Percentiles rank a stretch among this genome's conserved stretches.
Evolutionary conservation across 2,329 filamentous ascomycete species (phyloP).

Genomic region (Trichoderma brevicompactum): DNA sequence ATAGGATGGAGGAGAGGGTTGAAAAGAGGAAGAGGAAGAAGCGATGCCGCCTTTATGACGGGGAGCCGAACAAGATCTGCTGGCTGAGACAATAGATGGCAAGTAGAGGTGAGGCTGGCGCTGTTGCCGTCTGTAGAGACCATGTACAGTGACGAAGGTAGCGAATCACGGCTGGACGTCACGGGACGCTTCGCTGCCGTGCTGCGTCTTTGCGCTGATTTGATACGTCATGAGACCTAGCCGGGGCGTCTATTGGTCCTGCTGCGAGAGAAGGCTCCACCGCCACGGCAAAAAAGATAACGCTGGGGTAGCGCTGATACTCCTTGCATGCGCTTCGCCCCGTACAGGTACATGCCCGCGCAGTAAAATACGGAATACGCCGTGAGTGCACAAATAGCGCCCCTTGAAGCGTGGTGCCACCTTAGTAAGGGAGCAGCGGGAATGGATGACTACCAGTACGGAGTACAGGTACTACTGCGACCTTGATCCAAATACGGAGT

Average conservation of each 20-base stretch:
- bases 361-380: background rate
- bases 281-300: constrained; percentile 13
- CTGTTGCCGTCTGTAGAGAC: constrained; percentile 2
- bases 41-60: constrained; percentile 3
- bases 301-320: constrained; percentile 17
- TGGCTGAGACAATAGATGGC: constrained; percentile 11
- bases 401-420: background rate
- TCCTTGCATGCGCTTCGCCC: constrained; percentile 5
- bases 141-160: constrained; percentile 24
- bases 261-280: background rate
- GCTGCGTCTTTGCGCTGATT: constrained; percentile 31
- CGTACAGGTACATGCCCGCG: constrained; percentile 13
- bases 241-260: background rate
- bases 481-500: no score
- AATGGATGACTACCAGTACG: background rate
- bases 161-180: constrained; percentile 27
- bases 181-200: constrained; percentile 25
- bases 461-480: background rate
- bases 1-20: background rate
- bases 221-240: constrained; percentile 41
- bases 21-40: background rate
- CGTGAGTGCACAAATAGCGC: constrained; percentile 10
- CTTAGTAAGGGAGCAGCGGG: background rate
- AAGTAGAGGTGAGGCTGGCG: constrained; percentile 23
- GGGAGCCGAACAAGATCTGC: background rate